Evolutionary conservation across 2,329 filamentous ascomycete genomes (phyloP), one percentile per base, ranked within the genome.

Genomic region (Paraphoma sp.): DNA sequence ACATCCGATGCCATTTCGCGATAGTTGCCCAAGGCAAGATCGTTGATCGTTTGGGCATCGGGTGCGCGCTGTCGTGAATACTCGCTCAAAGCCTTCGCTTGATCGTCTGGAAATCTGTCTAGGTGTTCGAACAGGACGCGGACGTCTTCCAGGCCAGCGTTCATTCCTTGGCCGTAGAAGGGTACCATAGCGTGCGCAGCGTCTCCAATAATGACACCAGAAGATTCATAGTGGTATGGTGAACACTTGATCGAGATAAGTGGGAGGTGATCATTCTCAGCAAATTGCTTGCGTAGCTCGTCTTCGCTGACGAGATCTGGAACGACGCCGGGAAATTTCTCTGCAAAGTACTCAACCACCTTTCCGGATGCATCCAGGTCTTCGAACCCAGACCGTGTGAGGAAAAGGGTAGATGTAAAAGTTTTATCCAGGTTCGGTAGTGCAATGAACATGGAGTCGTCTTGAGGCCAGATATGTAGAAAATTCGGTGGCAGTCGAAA

Each of bases 161-260:
- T 99, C 88, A 99, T 96, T 38, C 95, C 95, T 76, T 99, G 95
- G 0, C 95, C 95, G 76, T 98, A 99, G 78, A 99, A 99, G 0
- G 95, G 95, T 0, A 99, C 93, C 89, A 99, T 97, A 54, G 96
- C 95, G 75, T 99, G 95, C 0, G 95, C 93, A 7, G 95, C 93
- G 73, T 99, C 95, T 56, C 95, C 95, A 36, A 99, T 75, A 47
- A 99, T 92, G 57, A 96, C 92, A 31, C 85, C 92, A 0, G 88
- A 90, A 23, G 87, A 87, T 48, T 80, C 82, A 79, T 87, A 92
- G 79, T 97, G 92, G 77, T 98, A 91, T 0, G 95, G 95, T 16
- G 85, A 85, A 80, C 93, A 97, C 78, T 97, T 98, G 72, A 99
- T 90, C 73, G 87, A 95, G 73, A 99, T 95, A 6, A 99, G 83